Evolutionary conservation across 192 early-diverging fungal genomes (phyloP), one percentile per base, ranked within the genome.

Genomic region (Powellomyces hirtus): DNA sequence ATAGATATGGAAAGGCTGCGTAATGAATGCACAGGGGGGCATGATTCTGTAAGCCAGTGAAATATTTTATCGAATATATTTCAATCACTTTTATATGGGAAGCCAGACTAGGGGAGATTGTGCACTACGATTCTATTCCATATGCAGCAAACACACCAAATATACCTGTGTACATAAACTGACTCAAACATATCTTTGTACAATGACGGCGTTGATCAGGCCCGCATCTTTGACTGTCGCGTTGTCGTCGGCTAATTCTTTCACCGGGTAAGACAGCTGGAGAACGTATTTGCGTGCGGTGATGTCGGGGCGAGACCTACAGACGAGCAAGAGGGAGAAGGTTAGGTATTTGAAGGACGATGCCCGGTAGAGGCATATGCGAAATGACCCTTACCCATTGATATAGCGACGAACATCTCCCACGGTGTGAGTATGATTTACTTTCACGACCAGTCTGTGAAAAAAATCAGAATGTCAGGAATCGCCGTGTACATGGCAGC

Each of bases 391-490:
- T 58, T 88, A 90, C 67, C 81, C 77, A 58, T 88, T 79, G 58
- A 98, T 87, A 59, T 85, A 94, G 29, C 77, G 75, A 6, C 92
- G 84, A 31, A 98, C 71, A 57, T 97, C 96, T 31, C 84, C 90
- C 53, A 98, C 74, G 0, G 92, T 96, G 62, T 97, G 92, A 14
- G 89, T 88, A 50, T 94, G 92, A 72, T 98, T 98, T 62, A 92
- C 88, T 57, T 86, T 88, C n/a, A 86, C 89, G n/a, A 97, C 85
- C 79, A 95, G 72, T 61, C 92, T 82, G 60, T 38, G 51, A 42
- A 42, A 42, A 42, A 42, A 42, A 42, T 42, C 46, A n/a, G n/a
- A n/a, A n/a, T n/a, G n/a, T n/a, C n/a, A n/a, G n/a, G n/a, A n/a
- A n/a, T n/a, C n/a, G n/a, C n/a, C n/a, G n/a, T n/a, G n/a, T n/a